phyloP scores from a whole-genome alignment of 106 monocot genomes.

The Acorus gramineus region DNA sequence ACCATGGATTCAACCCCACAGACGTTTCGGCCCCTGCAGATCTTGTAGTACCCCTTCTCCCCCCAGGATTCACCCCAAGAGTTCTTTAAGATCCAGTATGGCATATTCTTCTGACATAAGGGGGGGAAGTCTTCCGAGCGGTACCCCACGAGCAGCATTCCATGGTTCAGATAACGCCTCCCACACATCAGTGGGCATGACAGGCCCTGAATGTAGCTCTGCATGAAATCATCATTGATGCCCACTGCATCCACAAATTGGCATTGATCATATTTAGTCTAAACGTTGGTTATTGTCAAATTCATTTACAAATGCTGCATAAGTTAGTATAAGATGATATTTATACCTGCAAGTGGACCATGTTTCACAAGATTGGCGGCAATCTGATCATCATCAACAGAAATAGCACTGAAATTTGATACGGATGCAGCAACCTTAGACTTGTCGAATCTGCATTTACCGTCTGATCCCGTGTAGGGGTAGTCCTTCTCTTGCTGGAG shows the following conservation, averaged over 20 bases:
- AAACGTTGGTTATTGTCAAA: too few species aligned
- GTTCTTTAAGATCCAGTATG: constrained; percentile 97
- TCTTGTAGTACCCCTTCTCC: constrained; percentile 79
- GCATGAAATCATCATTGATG: constrained; percentile 83
- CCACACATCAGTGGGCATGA: constrained; percentile 88
- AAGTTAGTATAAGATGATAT: background rate
- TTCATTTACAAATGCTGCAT: background rate
- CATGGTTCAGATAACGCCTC: constrained; percentile 52
- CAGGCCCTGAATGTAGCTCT: constrained; percentile 79
- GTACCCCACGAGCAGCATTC: constrained; percentile 80
- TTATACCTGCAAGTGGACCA: constrained; percentile 81
- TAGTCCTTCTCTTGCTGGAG: constrained; percentile 78
- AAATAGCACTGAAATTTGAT: constrained; percentile 64
- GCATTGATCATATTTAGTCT: background rate
- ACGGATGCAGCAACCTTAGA: constrained; percentile 67
- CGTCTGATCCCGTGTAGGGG: constrained; percentile 69
- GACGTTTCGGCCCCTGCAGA: constrained; percentile 77
- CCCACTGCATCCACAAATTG: constrained; percentile 52
- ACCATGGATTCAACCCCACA: constrained; percentile 93
- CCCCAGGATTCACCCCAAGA: constrained; percentile 96
- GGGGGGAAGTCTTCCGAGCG: constrained; percentile 68
- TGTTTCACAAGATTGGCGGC: constrained; percentile 87
- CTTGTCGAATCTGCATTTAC: constrained; percentile 67
- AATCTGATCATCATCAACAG: constrained; percentile 81
- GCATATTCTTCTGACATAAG: constrained; percentile 75